Evolutionary conservation across 768 basidiomycete species (phyloP).

Genomic region (Infundibulicybe gibba): DNA sequence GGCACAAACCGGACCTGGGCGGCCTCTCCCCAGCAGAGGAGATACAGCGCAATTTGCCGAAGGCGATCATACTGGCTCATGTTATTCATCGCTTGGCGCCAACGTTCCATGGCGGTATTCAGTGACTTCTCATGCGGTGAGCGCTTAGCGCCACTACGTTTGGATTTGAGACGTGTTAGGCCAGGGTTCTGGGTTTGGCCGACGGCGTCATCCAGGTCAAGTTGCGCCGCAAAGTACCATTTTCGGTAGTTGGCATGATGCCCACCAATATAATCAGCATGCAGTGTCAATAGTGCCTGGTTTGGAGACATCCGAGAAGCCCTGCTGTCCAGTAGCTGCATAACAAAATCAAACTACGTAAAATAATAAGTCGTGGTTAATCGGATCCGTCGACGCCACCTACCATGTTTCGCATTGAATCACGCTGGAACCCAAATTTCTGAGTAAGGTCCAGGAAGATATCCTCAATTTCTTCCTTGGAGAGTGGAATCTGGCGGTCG

Average conservation of each 20-base stretch:
- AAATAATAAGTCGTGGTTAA: constrained; percentile 5
- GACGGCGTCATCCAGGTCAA: constrained; percentile 97
- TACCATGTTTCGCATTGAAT: constrained; percentile 95
- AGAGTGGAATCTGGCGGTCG: constrained; percentile 94
- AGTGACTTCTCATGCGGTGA: constrained; percentile 61
- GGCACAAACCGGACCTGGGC: constrained; percentile 96
- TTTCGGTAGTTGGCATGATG: constrained; percentile 99
- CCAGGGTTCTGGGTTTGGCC: constrained; percentile 92
- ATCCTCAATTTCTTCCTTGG: constrained; percentile 99
- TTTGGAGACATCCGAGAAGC: constrained; percentile 97
- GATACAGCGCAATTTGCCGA: constrained; percentile 91
- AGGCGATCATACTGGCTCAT: constrained; percentile 99
- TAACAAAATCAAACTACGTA: constrained; percentile 88
- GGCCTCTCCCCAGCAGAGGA: constrained; percentile 97
- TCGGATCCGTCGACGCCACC: constrained; percentile 10
- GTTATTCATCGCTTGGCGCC: constrained; percentile 97
- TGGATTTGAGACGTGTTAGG: constrained; percentile 76
- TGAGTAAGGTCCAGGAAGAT: constrained; percentile 96
- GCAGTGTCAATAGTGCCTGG: constrained; percentile 90
- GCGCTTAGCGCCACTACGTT: constrained; percentile 45
- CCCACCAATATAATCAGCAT: constrained; percentile 98
- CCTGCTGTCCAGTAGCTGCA: constrained; percentile 96
- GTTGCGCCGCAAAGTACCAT: constrained; percentile 99
- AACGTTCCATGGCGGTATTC: constrained; percentile 82
- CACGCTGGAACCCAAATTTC: constrained; percentile 98